Conservation (phyloP, 116 monocot species). For the Papilionanthe hybrid region DNA sequence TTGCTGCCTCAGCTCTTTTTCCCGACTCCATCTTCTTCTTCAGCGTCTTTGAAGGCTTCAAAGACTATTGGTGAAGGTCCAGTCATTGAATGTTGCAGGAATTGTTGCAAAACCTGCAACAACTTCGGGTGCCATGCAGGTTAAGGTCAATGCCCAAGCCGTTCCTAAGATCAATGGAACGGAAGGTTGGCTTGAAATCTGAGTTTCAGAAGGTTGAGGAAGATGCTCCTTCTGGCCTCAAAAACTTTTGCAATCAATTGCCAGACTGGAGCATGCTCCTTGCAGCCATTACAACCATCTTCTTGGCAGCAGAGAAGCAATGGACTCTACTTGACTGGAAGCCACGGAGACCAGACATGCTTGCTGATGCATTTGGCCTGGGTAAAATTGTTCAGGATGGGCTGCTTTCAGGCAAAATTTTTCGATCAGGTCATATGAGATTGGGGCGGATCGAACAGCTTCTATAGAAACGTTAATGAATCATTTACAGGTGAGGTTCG, state of each 20-base stretch:
- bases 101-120: slow-evolving; percentile 45
- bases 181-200: slow-evolving; percentile 43
- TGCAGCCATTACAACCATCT: slow-evolving; percentile 79
- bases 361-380: slow-evolving; percentile 62
- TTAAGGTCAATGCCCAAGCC: slow-evolving; percentile 67
- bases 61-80: slow-evolving; percentile 25
- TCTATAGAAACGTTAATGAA: slow-evolving; percentile 98
- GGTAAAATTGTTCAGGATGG: slow-evolving; percentile 67
- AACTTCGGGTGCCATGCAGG: slow-evolving; percentile 39
- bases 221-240: slow-evolving; percentile 26
- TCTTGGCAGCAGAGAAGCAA: slow-evolving; percentile 86
- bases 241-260: slow-evolving; percentile 78
- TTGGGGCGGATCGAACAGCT: slow-evolving; percentile 80
- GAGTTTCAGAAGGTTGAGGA: slow-evolving; percentile 45
- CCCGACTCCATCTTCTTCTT: slow-evolving; percentile 36
- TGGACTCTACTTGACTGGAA: slow-evolving; percentile 74
- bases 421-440: slow-evolving; percentile 87
- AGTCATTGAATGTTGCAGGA: slow-evolving; percentile 35
- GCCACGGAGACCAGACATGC: slow-evolving; percentile 78
- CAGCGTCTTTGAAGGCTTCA: slow-evolving; percentile 20
- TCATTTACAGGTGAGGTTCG: slow-evolving; percentile 68
- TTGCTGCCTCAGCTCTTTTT: slow-evolving; percentile 52
- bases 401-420: slow-evolving; percentile 73
- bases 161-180: slow-evolving; percentile 68
- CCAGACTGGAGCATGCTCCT: slow-evolving; percentile 90